Conservation (phyloP, 2,329 filamentous ascomycete species). For the Intubia oerlemansii region DNA sequence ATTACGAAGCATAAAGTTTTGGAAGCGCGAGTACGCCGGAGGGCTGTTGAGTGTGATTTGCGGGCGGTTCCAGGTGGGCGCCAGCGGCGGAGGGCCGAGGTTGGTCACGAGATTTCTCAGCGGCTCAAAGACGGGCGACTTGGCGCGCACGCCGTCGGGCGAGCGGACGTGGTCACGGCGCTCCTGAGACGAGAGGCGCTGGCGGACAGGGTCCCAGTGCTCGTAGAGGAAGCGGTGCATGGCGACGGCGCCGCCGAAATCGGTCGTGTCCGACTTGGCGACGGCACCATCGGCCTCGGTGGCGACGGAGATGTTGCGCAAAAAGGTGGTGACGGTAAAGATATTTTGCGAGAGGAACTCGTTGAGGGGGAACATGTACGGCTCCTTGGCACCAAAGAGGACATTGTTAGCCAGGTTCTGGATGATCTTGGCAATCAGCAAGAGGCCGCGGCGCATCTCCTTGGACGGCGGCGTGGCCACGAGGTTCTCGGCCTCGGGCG, state of each 20-base stretch:
- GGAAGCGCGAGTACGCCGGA: slow-evolving; percentile 44
- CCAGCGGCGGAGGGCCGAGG: slow-evolving; percentile 43
- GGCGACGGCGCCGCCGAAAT: slow-evolving; percentile 50
- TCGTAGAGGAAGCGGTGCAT: slow-evolving; percentile 50
- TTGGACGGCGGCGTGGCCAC: slow-evolving; percentile 39
- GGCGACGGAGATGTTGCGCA: slow-evolving; percentile 43
- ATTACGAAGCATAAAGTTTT: slow-evolving; percentile 52
- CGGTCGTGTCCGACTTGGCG: slow-evolving; percentile 29
- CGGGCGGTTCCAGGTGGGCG: slow-evolving; percentile 48
- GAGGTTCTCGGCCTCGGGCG: slow-evolving; percentile 46
- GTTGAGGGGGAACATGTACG: slow-evolving; percentile 51
- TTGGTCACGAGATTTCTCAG: slow-evolving; percentile 41
- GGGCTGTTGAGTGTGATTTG: slow-evolving; percentile 41
- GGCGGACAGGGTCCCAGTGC: slow-evolving; percentile 48
- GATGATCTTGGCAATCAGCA: slow-evolving; percentile 50
- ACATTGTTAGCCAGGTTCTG: slow-evolving; percentile 55
- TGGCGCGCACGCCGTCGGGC: slow-evolving; percentile 28
- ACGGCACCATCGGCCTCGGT: slow-evolving; percentile 23
- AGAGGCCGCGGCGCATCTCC: slow-evolving; percentile 44
- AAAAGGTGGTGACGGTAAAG: slow-evolving; percentile 42
- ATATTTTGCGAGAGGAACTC: slow-evolving; percentile 49
- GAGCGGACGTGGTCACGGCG: slow-evolving; percentile 33
- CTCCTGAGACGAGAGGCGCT: slow-evolving; percentile 39
- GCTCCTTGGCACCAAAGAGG: slow-evolving; percentile 48
- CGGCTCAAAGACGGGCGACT: slow-evolving; percentile 36